A percentile compares a stretch with the other conserved stretches of the same genome.
These are phyloP conservation scores for Ehretia macrophylla DNA, from an alignment of 257 asterid genomes.

Conservation along the genomic window DNA sequence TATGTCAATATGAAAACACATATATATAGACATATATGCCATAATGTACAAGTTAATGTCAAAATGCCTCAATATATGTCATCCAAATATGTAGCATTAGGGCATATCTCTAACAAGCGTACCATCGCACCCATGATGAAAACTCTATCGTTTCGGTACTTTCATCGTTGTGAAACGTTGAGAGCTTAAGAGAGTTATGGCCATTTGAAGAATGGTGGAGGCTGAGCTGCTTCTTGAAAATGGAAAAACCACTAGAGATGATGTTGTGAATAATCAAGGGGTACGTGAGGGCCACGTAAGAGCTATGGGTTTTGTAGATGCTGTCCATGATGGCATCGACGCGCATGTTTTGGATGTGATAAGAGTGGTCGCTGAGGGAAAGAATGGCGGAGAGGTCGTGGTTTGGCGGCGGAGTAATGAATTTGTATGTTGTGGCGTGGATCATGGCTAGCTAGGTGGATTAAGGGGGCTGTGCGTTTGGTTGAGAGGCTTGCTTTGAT, in stretches of 20 bases:
- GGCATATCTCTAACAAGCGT: no score
- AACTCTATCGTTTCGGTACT: slow-evolving; percentile 17
- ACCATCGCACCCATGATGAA: slow-evolving; percentile 36
- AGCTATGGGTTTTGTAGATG: slow-evolving; percentile 23
- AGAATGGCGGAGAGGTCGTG: slow-evolving; percentile 25
- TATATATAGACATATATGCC: no score
- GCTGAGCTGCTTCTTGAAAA: slow-evolving; percentile 20
- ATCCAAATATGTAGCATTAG: no score
- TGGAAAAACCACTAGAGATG: slow-evolving; percentile 20
- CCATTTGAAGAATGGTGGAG: slow-evolving; percentile 18
- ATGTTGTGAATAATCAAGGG: slow-evolving; percentile 31
- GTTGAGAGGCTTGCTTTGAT: slow-evolving; percentile 31
- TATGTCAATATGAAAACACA: no score
- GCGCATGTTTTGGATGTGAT: slow-evolving; percentile 21
- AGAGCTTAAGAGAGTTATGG: slow-evolving; percentile 23
- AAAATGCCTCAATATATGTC: no score
- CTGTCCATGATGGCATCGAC: slow-evolving; percentile 28
- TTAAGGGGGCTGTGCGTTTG: no score
- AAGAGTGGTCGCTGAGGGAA: slow-evolving; percentile 20
- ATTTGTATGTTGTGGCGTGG: slow-evolving; percentile 30
- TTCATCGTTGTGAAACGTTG: slow-evolving; percentile 3
- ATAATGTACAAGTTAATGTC: no score
- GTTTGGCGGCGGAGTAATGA: slow-evolving; percentile 26
- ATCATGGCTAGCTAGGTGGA: slow-evolving; percentile 23
- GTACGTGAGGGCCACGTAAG: slow-evolving; percentile 36